Percentiles rank a stretch among this genome's conserved stretches.
Evolutionary conservation across 345 rosid species (phyloP).

Genomic region (Dipteronia dyeriana): DNA sequence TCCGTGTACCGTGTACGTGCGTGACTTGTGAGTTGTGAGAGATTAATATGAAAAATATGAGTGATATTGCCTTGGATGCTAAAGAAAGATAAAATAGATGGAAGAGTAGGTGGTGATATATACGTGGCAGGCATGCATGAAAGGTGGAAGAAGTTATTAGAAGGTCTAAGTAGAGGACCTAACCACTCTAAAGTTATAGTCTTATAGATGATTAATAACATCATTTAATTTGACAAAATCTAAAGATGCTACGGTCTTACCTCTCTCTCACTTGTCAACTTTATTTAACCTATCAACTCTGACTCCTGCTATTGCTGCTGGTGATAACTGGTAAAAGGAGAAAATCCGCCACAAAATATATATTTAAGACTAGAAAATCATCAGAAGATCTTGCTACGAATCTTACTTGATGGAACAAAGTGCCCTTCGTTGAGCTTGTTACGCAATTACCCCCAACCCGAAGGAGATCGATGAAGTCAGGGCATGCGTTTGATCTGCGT

Average conservation of each 20-base stretch:
- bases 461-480: neutral
- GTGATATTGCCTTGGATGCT: too few relatives aligned
- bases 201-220: too few relatives aligned
- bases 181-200: neutral
- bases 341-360: too few relatives aligned
- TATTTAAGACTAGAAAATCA: too few relatives aligned
- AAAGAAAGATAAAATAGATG: too few relatives aligned
- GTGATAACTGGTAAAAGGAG: too few relatives aligned
- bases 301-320: neutral
- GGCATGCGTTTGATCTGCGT: neutral
- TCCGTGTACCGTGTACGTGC: neutral
- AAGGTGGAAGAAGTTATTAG: neutral
- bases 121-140: slow-evolving; percentile 4
- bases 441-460: neutral
- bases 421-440: neutral
- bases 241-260: neutral
- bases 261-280: neutral
- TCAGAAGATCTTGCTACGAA: neutral
- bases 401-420: neutral
- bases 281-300: neutral
- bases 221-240: neutral
- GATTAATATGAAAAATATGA: too few relatives aligned
- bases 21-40: too few relatives aligned
- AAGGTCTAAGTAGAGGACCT: neutral
- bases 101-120: neutral